phyloP scores from a whole-genome alignment of 106 monocot genomes.

The Dendrobium catenatum region DNA sequence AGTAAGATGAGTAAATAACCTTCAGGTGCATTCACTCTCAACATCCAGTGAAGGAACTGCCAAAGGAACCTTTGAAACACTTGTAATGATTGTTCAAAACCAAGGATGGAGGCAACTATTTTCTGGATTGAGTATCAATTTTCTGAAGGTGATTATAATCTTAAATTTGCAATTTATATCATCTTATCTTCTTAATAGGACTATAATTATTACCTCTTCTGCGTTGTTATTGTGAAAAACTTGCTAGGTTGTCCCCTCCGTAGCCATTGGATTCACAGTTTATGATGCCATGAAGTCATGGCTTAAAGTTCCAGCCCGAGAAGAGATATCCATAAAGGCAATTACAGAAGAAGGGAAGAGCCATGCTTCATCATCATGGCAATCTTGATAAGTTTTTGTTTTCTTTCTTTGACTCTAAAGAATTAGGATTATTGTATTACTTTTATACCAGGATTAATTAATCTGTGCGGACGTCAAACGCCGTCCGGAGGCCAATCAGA shows the following conservation, averaged over 20 bases:
- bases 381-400: slow-evolving; percentile 12
- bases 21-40: slow-evolving; percentile 61
- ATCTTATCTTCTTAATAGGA: too few species aligned
- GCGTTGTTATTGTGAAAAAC: background rate
- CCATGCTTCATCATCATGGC: slow-evolving; percentile 29
- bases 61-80: slow-evolving; percentile 65
- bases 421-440: too few species aligned
- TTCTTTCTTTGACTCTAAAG: background rate
- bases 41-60: slow-evolving; percentile 14
- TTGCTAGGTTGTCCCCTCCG: slow-evolving; percentile 79
- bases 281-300: slow-evolving; percentile 85
- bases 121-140: slow-evolving; percentile 86
- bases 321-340: slow-evolving; percentile 20
- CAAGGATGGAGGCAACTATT: slow-evolving; percentile 91
- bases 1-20: slow-evolving; percentile 6
- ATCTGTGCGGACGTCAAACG: too few species aligned
- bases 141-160: slow-evolving; percentile 57
- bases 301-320: slow-evolving; percentile 75
- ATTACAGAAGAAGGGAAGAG: slow-evolving; percentile 30
- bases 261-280: slow-evolving; percentile 90
- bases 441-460: too few species aligned
- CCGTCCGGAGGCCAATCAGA: too few species aligned
- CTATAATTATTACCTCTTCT: too few species aligned
- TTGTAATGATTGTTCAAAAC: slow-evolving; percentile 34
- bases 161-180: background rate